Percentiles rank a stretch among this genome's conserved stretches.
phyloP scores from a whole-genome alignment of 495 filamentous ascomycete genomes.

The Aspergillus funiculosus region DNA sequence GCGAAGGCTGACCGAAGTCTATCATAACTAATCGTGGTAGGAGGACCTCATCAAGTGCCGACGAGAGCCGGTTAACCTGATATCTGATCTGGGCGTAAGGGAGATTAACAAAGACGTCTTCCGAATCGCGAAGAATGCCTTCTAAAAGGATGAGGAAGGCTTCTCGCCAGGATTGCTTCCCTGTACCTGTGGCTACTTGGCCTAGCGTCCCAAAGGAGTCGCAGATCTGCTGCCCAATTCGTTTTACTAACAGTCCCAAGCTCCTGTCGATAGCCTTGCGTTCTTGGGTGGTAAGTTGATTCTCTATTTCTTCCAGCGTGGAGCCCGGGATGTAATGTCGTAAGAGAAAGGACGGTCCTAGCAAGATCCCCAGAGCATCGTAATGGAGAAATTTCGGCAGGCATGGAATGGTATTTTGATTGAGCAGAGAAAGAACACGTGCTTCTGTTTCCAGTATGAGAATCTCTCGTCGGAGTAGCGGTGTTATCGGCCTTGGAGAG shows the following conservation, averaged over 20 bases:
- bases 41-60: conserved; percentile 50
- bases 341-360: conserved; percentile 45
- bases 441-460: conserved; percentile 53
- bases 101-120: conserved; percentile 62
- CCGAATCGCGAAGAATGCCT: conserved; percentile 58
- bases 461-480: conserved; percentile 54
- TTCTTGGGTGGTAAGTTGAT: conserved; percentile 32
- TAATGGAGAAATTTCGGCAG: conserved; percentile 50
- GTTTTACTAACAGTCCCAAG: conserved; percentile 30
- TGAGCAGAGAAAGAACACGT: conserved; percentile 43
- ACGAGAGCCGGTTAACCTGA: conserved; percentile 41
- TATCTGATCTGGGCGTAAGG: conserved; percentile 60
- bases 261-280: conserved; percentile 41
- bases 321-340: conserved; percentile 44
- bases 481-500: conserved; percentile 44
- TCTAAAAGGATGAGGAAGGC: conserved; percentile 58
- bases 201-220: conserved; percentile 46
- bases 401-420: conserved; percentile 38
- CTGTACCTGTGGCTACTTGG: conserved; percentile 42
- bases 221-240: conserved; percentile 37
- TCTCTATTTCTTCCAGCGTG: conserved; percentile 37
- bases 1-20: conserved; percentile 48
- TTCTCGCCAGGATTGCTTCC: conserved; percentile 54
- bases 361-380: conserved; percentile 32
- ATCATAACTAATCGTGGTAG: conserved; percentile 53